These are phyloP conservation scores for Cantharellus anzutake DNA, from an alignment of 768 basidiomycete genomes.

Conservation along the genomic window DNA sequence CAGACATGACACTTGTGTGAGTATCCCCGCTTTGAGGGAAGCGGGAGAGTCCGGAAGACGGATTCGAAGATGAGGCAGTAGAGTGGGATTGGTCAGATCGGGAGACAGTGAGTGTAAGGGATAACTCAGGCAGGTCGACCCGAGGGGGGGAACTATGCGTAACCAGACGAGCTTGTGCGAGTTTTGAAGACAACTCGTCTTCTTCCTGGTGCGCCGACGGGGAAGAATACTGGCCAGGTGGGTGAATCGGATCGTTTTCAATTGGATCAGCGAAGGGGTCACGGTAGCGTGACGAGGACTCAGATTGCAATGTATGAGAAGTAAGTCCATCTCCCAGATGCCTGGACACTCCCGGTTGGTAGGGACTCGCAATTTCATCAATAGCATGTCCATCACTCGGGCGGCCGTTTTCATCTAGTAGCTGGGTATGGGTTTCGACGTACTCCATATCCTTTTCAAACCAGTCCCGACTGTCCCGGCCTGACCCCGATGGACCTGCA, in stretches of 20 bases:
- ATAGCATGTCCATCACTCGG: background rate
- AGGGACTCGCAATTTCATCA: background rate
- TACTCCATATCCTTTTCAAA: constrained; percentile 22
- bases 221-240: too few relatives aligned
- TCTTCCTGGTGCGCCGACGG: too few relatives aligned
- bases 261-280: background rate
- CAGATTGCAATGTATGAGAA: constrained; percentile 10
- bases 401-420: background rate
- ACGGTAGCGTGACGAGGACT: background rate
- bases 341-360: too few relatives aligned
- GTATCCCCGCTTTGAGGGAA: background rate
- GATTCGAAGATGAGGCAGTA: background rate
- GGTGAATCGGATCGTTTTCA: too few relatives aligned
- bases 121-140: too few relatives aligned
- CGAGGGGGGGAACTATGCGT: too few relatives aligned
- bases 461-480: constrained; percentile 15
- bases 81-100: too few relatives aligned
- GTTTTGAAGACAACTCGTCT: too few relatives aligned
- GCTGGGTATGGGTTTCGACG: background rate
- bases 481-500: background rate
- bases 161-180: too few relatives aligned
- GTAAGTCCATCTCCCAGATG: too few relatives aligned
- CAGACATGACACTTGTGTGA: background rate
- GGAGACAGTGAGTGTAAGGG: too few relatives aligned
- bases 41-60: background rate